Evolutionary conservation across 805 yeast genomes (phyloP), one percentile per base, ranked within the genome.

Genomic region (Wickerhamiella domercqiae): DNA sequence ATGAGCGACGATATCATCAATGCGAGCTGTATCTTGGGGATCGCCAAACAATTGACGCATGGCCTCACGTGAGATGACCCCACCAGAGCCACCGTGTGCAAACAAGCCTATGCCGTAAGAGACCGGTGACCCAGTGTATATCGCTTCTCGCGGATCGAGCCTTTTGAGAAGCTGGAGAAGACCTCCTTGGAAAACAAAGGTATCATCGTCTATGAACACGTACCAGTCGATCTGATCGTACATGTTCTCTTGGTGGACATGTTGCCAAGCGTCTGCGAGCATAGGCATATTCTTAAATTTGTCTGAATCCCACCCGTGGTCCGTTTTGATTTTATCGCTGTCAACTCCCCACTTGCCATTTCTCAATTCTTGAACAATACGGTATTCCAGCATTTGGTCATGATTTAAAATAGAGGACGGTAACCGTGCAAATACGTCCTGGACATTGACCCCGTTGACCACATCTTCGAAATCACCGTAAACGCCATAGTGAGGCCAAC

Each of bases 41-140:
- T 46, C 42, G 25, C 53, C 56, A 29, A 60, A 48, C 19, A 54
- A 39, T 6, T 39, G 43, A 11, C 49, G 50, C 37, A 58, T 43
- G 3, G 59, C 48, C 3, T 51, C 56, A 1, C 47, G 47, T 6
- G 61, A 56, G 5, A 59, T 36, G 5, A 56, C 47, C 1, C 55
- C 52, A 6, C 64, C 64, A 0, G 59, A 50, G 2, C 63, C 65
- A 21, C 64, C 64, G 35, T 61, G 63, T 7, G 61, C 63, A 41
- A 60, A 60, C 44, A 48, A 4, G 47, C 37, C n/a, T 3, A 9
- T 6, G 53, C 56, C 40, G 46, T 32, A 37, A 46, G 54, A 32
- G 11, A 17, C 19, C n/a, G 20, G 32, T 7, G 24, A n/a, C 3
- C 39, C 39, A 13, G 17, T 39, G 37, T 37, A 37, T 3, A 37